Base-by-base conservation (phyloP, 1,284 basidiomycete genomes). In the Spongispora temasekensis region DNA sequence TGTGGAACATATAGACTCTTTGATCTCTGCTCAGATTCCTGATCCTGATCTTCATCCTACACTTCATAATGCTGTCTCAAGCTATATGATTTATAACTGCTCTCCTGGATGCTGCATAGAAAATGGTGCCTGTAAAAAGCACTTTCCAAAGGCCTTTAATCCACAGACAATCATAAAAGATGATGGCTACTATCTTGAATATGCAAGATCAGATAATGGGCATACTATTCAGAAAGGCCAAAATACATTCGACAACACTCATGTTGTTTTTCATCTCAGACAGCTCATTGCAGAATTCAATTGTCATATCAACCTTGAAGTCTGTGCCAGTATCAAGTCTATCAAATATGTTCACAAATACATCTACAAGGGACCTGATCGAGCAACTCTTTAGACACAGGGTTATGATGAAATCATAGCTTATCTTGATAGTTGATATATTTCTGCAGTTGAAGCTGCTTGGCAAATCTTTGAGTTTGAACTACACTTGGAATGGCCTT, bases 251-350 rank as follows among this genome's bases (percentile, higher is more conserved):
- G 17, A 34, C 35, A 63, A 63, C 13, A 40, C 3, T 3, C 3
- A 19, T 56, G 55, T 64, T 1, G 31, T 63, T 7, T 27, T 61
- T 25, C 50, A 63, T 60, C 40, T 53, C 2, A 64, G 58, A 34
- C 12, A 59, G 7, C 32, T 63, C 0, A 5, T 64, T 46, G 61
- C 56, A 0, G 1, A 72, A 19, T 80, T 74, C 53, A 44, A 76
- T 27, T 82, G 81, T 59, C 83, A 86, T 61, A 81, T 84, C 61
- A 85, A 86, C 61, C 64, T 81, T 0, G 76, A 79, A 54, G 75
- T 55, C 46, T 67, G 62, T 46, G 65, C 53, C 0, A 65, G 64
- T 0, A 63, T 79, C 52, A 69, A 68, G 21, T 63, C 73, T 1
- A 59, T 78, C 63, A 79, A 79, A 51, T 81, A 81, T n/a, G n/a